Evolutionary conservation across 768 basidiomycete species (phyloP).

Genomic region (Cantharellus cinnabarinus): DNA sequence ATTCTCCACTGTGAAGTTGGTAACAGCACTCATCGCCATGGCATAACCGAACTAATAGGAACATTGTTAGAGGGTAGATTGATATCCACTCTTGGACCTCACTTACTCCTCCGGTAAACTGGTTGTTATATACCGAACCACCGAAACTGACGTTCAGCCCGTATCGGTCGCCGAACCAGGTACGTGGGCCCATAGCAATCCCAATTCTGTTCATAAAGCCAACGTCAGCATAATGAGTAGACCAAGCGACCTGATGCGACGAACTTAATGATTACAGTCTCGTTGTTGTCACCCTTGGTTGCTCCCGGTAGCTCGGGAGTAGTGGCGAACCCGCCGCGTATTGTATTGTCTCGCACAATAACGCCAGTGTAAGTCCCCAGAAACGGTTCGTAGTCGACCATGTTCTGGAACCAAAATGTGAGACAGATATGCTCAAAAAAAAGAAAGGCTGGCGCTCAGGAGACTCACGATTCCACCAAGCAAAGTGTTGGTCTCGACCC

Average conservation of each 20-base stretch:
- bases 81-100: background rate
- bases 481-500: slow-evolving; percentile 46
- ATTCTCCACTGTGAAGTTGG: slow-evolving; percentile 43
- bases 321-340: slow-evolving; percentile 50
- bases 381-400: slow-evolving; percentile 55
- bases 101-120: slow-evolving; percentile 11
- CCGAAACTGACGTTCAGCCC: slow-evolving; percentile 32
- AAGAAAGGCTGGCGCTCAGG: background rate
- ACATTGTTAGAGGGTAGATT: background rate
- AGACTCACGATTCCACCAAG: slow-evolving; percentile 37
- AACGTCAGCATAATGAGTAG: slow-evolving; percentile 1
- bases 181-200: slow-evolving; percentile 58
- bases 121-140: slow-evolving; percentile 37
- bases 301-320: slow-evolving; percentile 21
- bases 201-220: slow-evolving; percentile 31
- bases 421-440: background rate
- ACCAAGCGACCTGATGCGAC: slow-evolving; percentile 11
- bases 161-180: slow-evolving; percentile 47
- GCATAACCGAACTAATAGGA: slow-evolving; percentile 47
- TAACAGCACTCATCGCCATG: slow-evolving; percentile 41
- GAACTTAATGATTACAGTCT: slow-evolving; percentile 52
- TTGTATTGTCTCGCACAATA: slow-evolving; percentile 43
- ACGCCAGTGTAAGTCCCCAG: slow-evolving; percentile 44
- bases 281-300: slow-evolving; percentile 31
- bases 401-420: slow-evolving; percentile 18